phyloP scores from a whole-genome alignment of 2,329 filamentous ascomycete genomes.

The Fusarium algeriense region DNA sequence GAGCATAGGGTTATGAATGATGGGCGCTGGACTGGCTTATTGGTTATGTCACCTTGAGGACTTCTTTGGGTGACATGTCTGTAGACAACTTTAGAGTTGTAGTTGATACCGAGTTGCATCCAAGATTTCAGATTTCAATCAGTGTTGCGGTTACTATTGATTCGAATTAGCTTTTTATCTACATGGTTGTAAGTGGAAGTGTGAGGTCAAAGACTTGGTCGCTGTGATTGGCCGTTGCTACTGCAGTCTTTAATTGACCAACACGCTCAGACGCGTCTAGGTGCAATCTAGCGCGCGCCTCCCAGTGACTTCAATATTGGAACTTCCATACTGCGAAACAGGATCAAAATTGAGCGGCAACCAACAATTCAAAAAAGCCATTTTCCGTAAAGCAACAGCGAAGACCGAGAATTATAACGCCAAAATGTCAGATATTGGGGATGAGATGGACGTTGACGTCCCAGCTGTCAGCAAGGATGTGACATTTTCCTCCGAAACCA shows the following conservation, averaged over 20 bases:
- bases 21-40: conserved; percentile 37
- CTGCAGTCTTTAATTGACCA: conserved; percentile 45
- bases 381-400: background rate
- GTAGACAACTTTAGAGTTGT: conserved; percentile 24
- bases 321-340: conserved; percentile 15
- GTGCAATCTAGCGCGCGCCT: conserved; percentile 44
- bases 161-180: background rate
- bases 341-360: conserved; percentile 8
- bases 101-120: conserved; percentile 5
- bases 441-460: conserved; percentile 72
- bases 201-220: background rate
- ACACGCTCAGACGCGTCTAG: conserved; percentile 50
- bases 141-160: background rate
- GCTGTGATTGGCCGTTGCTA: conserved; percentile 24
- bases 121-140: no score
- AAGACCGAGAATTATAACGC: background rate
- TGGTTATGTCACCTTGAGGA: conserved; percentile 10
- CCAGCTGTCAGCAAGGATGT: conserved; percentile 62
- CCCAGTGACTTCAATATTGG: conserved; percentile 44
- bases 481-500: conserved; percentile 79
- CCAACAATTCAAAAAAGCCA: background rate
- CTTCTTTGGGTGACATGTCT: conserved; percentile 12
- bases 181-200: background rate
- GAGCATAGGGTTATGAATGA: conserved; percentile 42
- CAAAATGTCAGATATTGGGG: conserved; percentile 70